phyloP scores from a whole-genome alignment of 495 filamentous ascomycete species.

The Astrothelium macrocarpum region DNA sequence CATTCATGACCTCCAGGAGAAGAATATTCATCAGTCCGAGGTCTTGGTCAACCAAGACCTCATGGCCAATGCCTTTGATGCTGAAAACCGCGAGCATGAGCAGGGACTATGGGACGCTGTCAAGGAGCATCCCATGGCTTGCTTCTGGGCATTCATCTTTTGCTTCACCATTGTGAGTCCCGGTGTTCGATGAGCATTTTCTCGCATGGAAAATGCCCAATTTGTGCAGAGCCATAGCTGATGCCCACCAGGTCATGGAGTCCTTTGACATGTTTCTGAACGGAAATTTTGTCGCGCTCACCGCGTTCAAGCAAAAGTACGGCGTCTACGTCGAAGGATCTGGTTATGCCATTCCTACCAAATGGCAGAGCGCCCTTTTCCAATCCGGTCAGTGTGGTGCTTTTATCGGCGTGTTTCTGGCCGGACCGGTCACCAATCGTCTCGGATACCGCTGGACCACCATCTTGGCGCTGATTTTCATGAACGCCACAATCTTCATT shows the following conservation, averaged over 20 bases:
- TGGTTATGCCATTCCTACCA: slow-evolving; percentile 23
- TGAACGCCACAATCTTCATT: slow-evolving; percentile 17
- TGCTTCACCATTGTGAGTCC: slow-evolving; percentile 35
- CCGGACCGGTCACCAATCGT: slow-evolving; percentile 10
- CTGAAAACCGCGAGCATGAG: slow-evolving; percentile 15
- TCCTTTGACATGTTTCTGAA: slow-evolving; percentile 37
- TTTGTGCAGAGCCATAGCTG: slow-evolving; percentile 7
- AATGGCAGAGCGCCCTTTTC: slow-evolving; percentile 35
- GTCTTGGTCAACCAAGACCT: slow-evolving; percentile 26
- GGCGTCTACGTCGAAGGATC: slow-evolving; percentile 19
- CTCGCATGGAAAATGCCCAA: background rate
- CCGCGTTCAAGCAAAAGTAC: slow-evolving; percentile 22
- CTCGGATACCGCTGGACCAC: slow-evolving; percentile 16
- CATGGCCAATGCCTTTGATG: slow-evolving; percentile 13
- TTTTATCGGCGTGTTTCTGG: slow-evolving; percentile 14
- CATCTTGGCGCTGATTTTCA: slow-evolving; percentile 8
- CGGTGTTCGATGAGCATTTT: slow-evolving; percentile 2
- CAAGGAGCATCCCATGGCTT: slow-evolving; percentile 12
- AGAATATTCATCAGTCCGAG: slow-evolving; percentile 24
- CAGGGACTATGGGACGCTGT: slow-evolving; percentile 15
- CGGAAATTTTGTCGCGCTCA: slow-evolving; percentile 32
- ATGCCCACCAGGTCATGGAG: slow-evolving; percentile 31
- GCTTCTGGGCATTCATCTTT: slow-evolving; percentile 8
- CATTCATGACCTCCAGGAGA: slow-evolving; percentile 6
- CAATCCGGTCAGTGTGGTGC: slow-evolving; percentile 28